These are phyloP conservation scores for Tolypocladium ovalisporum DNA, from an alignment of 2,329 filamentous ascomycete species.

Conservation along the genomic window DNA sequence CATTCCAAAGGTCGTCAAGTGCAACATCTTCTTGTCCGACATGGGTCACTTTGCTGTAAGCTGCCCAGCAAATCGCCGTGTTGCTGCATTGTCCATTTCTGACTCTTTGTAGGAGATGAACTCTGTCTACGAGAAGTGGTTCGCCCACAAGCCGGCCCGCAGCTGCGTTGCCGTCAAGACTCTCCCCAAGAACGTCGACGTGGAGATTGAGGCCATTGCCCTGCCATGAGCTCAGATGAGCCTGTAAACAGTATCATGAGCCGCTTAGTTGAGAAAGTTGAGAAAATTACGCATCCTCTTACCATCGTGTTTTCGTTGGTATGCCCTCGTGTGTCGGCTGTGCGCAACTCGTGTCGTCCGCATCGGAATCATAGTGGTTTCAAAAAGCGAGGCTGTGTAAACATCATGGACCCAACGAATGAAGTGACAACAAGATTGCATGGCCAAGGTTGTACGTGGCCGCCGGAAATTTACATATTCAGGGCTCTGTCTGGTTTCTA, in stretches of 20 bases:
- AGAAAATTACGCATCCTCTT: background rate
- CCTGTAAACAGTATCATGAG: background rate
- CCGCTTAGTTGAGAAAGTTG: background rate
- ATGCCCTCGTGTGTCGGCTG: background rate
- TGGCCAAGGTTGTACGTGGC: background rate
- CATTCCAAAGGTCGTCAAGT: slow-evolving; percentile 77
- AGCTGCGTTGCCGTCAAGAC: slow-evolving; percentile 87
- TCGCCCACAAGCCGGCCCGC: slow-evolving; percentile 73
- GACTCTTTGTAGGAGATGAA: slow-evolving; percentile 55
- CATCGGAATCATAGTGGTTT: too few relatives aligned
- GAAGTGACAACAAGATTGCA: background rate
- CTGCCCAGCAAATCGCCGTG: background rate
- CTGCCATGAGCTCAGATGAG: slow-evolving; percentile 36
- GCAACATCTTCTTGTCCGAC: slow-evolving; percentile 81
- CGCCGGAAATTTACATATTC: background rate
- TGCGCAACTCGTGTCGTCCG: background rate
- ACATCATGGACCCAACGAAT: background rate
- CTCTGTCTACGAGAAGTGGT: slow-evolving; percentile 72
- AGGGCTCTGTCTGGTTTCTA: background rate
- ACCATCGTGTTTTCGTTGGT: background rate
- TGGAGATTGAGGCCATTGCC: slow-evolving; percentile 87
- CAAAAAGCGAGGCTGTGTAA: background rate
- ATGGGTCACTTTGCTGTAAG: slow-evolving; percentile 73
- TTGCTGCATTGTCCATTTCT: background rate
- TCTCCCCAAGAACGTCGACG: slow-evolving; percentile 73